These are phyloP conservation scores for Populus trichocarpa DNA, from an alignment of 441 rosid species.

Conservation along the genomic window DNA sequence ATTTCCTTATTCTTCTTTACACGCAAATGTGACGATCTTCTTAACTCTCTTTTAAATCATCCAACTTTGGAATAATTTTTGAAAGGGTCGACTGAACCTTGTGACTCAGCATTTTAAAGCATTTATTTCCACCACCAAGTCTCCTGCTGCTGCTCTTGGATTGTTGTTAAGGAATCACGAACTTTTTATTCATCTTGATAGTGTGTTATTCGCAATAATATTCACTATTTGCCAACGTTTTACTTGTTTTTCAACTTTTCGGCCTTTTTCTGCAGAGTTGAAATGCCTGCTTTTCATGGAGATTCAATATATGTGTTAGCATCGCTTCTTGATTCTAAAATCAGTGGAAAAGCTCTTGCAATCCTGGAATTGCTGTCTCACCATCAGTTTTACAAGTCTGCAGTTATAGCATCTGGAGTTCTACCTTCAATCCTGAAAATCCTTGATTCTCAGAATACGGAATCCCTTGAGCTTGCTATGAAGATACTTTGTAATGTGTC, in stretches of 20 bases:
- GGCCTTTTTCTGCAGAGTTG: conserved; percentile 23
- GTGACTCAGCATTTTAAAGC: neutral
- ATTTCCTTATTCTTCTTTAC: too few species aligned
- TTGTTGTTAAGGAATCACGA: neutral
- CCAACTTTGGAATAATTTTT: neutral
- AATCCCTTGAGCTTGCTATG: conserved; percentile 22
- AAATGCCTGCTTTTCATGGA: conserved; percentile 18
- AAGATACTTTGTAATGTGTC: conserved; percentile 36
- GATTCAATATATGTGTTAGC: conserved; percentile 27
- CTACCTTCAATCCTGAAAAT: conserved; percentile 32
- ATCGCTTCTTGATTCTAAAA: conserved; percentile 28
- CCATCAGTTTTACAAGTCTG: conserved; percentile 18
- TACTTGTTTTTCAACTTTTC: conserved; percentile 3
- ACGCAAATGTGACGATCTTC: neutral
- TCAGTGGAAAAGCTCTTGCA: conserved; percentile 22
- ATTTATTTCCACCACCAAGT: neutral
- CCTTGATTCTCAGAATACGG: conserved; percentile 19
- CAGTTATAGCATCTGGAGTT: conserved; percentile 22
- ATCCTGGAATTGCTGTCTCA: conserved; percentile 29
- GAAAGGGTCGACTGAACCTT: neutral
- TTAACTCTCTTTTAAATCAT: neutral
- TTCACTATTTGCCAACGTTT: neutral
- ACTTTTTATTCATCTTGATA: neutral
- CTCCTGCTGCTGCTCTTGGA: neutral
- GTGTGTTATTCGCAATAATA: neutral